A percentile compares a stretch with the other conserved stretches of the same genome.
Conservation (phyloP, 1,139 yeast species). For the Candida dubliniensis region DNA sequence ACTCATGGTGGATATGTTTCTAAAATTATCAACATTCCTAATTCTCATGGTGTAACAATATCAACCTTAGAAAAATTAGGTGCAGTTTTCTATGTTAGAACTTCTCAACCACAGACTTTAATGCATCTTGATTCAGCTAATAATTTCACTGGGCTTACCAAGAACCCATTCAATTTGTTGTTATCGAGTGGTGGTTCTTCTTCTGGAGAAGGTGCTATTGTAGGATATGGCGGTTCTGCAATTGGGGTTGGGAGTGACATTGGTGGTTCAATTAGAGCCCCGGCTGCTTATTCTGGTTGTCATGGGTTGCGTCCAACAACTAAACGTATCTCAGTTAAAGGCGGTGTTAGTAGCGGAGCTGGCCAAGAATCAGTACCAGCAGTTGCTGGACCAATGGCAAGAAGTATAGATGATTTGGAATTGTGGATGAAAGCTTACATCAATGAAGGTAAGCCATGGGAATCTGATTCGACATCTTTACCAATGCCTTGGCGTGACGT, state of each 20-base stretch:
- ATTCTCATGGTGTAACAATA: conserved; percentile 28
- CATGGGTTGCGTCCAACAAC: conserved; percentile 70
- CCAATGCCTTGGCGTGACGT: conserved; percentile 66
- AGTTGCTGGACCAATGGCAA: conserved; percentile 63
- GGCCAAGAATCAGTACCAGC: conserved; percentile 62
- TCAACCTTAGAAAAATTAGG: conserved; percentile 27
- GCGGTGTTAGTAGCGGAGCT: conserved; percentile 53
- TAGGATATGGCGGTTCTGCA: conserved; percentile 38
- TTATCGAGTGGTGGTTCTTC: conserved; percentile 39
- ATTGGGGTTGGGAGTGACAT: conserved; percentile 60
- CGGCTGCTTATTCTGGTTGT: conserved; percentile 53
- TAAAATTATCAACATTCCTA: conserved; percentile 48
- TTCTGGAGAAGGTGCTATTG: conserved; percentile 40
- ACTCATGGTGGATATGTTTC: conserved; percentile 67
- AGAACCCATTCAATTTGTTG: conserved; percentile 31
- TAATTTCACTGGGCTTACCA: conserved; percentile 34
- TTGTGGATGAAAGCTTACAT: conserved; percentile 58
- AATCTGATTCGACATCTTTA: conserved; percentile 52
- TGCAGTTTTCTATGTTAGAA: conserved; percentile 35
- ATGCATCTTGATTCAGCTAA: conserved; percentile 41
- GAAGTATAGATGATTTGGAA: conserved; percentile 62
- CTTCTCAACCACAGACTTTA: conserved; percentile 39
- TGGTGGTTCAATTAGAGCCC: conserved; percentile 57
- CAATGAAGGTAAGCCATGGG: conserved; percentile 70
- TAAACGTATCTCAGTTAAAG: conserved; percentile 53